These are phyloP conservation scores for Musa itinerans DNA, from an alignment of 176 grass and related monocot species.

Conservation along the genomic window DNA sequence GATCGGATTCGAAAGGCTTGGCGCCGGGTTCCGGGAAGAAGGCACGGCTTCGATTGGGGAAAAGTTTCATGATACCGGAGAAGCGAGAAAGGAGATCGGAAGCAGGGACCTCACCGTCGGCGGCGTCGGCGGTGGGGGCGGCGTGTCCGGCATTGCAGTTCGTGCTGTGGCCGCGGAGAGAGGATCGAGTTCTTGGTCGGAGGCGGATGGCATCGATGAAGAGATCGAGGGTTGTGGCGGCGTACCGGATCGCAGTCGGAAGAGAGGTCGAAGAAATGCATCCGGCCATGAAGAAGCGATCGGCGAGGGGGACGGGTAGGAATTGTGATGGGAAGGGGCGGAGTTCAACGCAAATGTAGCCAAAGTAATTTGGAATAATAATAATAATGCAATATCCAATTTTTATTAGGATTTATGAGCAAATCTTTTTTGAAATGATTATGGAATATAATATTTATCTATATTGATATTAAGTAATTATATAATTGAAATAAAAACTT, in stretches of 20 bases:
- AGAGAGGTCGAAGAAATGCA: constrained; percentile 2
- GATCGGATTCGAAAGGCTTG: constrained; percentile 3
- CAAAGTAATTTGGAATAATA: no score
- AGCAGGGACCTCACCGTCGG: constrained; percentile 13
- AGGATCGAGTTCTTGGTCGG: constrained; percentile 1
- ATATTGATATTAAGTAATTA: no score
- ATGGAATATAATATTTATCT: no score
- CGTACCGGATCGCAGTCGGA: neutral
- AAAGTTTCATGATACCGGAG: neutral
- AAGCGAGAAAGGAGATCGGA: constrained; percentile 7
- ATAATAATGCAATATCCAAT: no score
- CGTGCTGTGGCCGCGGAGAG: constrained; percentile 25
- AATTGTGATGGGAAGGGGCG: no score
- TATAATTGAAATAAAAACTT: no score
- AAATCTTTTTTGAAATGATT: no score
- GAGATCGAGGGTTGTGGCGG: neutral
- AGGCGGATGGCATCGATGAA: constrained; percentile 5
- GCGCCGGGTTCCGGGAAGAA: neutral
- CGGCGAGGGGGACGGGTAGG: neutral
- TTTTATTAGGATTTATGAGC: no score
- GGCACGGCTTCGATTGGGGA: neutral
- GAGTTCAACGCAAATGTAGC: no score
- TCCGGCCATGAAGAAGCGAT: neutral
- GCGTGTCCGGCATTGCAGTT: constrained; percentile 18
- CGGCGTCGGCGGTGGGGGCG: constrained; percentile 16